Conservation (phyloP, 768 basidiomycete species). For the Postia placenta region DNA sequence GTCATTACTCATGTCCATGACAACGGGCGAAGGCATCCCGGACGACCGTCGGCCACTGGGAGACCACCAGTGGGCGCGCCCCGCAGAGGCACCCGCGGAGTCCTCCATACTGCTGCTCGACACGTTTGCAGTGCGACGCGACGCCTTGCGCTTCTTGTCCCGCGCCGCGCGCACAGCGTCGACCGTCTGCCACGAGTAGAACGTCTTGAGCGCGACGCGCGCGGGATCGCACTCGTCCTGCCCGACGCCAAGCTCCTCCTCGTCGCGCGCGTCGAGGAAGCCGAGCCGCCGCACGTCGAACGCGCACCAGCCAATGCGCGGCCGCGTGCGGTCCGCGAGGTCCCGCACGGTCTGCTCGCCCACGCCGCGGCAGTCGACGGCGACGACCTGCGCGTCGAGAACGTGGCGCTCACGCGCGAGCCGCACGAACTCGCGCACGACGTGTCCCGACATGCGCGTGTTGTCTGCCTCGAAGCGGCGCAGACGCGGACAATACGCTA, state of each 20-base stretch:
- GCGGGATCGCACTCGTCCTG: slow-evolving; percentile 78
- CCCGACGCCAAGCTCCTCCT: slow-evolving; percentile 58
- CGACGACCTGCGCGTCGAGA: slow-evolving; percentile 52
- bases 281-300: slow-evolving; percentile 63
- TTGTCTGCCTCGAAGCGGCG: slow-evolving; percentile 72
- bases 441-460: slow-evolving; percentile 58
- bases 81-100: slow-evolving; percentile 11
- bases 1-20: slow-evolving; percentile 30
- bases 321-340: slow-evolving; percentile 49
- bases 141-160: slow-evolving; percentile 60
- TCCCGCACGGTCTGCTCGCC: slow-evolving; percentile 60
- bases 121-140: slow-evolving; percentile 35
- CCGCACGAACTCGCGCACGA: slow-evolving; percentile 64
- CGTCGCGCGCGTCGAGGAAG: slow-evolving; percentile 69
- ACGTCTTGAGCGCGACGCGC: slow-evolving; percentile 75
- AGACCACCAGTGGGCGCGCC: slow-evolving; percentile 43
- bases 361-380: slow-evolving; percentile 71
- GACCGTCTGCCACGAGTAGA: slow-evolving; percentile 83
- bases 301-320: slow-evolving; percentile 68
- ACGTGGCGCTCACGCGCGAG: slow-evolving; percentile 42
- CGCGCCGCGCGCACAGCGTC: slow-evolving; percentile 64
- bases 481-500: slow-evolving; percentile 56
- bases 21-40: slow-evolving; percentile 45
- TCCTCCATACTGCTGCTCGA: slow-evolving; percentile 26
- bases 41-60: slow-evolving; percentile 43